Base-by-base conservation (phyloP, 2,329 filamentous ascomycete genomes). In the Colletotrichum tropicicola region DNA sequence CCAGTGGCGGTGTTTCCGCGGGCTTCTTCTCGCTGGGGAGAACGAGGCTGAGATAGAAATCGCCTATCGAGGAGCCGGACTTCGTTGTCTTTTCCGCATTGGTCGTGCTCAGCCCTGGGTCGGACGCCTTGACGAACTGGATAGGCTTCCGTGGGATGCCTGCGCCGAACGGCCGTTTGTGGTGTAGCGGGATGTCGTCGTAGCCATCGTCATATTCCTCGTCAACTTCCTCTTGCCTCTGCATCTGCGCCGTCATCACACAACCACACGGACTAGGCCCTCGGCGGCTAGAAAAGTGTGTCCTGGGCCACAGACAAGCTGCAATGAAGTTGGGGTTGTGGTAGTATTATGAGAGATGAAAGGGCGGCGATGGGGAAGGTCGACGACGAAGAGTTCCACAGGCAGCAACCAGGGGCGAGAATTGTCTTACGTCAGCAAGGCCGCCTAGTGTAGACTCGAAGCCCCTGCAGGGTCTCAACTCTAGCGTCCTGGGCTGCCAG, bases 11-110 rank as follows among this genome's bases (percentile, higher is more conserved):
- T 5, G 19, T 57, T 19, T 57, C 58, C 12, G 48, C 17, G 6
- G 63, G 19, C 28, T 32, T 27, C 21, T 65, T 43, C 13, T 63
- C 44, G 7, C 82, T 80, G 1, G 82, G 81, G n/a, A 92, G 78
- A 19, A 93, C 91, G 63, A 93, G 83, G 65, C 84, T 87, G 25
- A 92, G 83, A 70, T 93, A 93, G 47, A 87, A 77, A 59, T 92
- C 87, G 1, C 87, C 83, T 32, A 87, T 74, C 6, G 77, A 77
- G 3, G 68, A 59, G 13, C 67, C 70, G 6, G 66, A 65, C 6
- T 65, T 69, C 15, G 73, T 69, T 23, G 70, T 66, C 27, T 74
- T 74, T 13, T 70, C 63, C 8, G 74, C 43, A 1, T 68, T 66
- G 13, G 72, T 73, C 2, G 74, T 70, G 8, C 70, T 73, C 13